Percentiles rank a stretch among this genome's conserved stretches.
phyloP scores from a whole-genome alignment of 73 alveolate genomes.

The Tetrahymena elliotti region DNA sequence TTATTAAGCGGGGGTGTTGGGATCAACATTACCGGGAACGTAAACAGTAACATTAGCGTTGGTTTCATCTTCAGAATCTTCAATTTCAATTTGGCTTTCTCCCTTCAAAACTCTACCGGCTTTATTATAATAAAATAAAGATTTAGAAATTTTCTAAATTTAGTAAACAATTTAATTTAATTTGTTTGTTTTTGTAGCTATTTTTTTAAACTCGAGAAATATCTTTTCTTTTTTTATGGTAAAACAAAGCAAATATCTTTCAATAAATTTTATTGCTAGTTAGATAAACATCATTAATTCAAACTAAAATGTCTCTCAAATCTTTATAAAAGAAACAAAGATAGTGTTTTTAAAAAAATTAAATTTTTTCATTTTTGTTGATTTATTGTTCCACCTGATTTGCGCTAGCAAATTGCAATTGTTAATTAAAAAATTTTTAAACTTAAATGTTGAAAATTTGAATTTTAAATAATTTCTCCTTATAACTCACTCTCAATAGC shows the following conservation, averaged over 20 bases:
- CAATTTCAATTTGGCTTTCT: background rate
- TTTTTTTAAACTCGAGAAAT: background rate
- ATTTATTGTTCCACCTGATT: background rate
- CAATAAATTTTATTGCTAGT: background rate
- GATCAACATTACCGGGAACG: background rate
- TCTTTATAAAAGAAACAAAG: background rate
- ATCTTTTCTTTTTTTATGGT: background rate
- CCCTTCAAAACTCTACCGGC: background rate
- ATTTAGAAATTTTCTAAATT: background rate
- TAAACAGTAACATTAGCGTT: background rate
- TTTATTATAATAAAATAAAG: background rate
- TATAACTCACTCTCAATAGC: too few relatives aligned
- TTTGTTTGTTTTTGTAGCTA: too few relatives aligned
- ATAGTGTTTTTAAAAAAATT: background rate
- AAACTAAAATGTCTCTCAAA: background rate
- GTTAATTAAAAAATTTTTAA: background rate
- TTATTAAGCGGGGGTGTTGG: background rate
- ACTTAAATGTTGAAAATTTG: background rate
- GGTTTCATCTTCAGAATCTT: background rate
- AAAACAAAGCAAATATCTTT: background rate
- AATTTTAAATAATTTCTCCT: background rate
- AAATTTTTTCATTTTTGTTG: background rate
- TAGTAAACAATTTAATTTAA: background rate
- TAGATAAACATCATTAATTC: too few relatives aligned
- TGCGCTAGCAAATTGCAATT: background rate